Conservation (phyloP, 2,329 filamentous ascomycete genomes). For the Exophiala alcalophila region DNA sequence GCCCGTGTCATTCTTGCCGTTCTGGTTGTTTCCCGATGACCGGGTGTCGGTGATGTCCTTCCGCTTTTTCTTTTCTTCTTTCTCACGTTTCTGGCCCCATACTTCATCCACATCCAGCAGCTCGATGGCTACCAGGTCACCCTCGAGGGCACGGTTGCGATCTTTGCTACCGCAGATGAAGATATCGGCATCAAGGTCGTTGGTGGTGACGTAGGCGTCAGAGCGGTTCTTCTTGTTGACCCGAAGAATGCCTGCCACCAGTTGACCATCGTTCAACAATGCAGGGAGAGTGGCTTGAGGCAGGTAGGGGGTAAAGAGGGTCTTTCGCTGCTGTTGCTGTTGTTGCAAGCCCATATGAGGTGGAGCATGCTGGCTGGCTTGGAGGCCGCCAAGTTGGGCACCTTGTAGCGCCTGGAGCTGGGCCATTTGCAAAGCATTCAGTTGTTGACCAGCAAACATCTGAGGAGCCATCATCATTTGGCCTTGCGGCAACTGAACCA, state of each 20-base stretch:
- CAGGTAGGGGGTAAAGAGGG: conserved; percentile 94
- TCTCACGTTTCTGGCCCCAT: conserved; percentile 97
- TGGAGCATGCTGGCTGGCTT: conserved; percentile 69
- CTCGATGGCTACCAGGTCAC: conserved; percentile 92
- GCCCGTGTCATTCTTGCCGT: conserved; percentile 52
- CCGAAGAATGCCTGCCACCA: conserved; percentile 92
- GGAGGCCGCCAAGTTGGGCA: conserved; percentile 68
- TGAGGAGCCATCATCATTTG: conserved; percentile 77
- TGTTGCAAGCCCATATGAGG: conserved; percentile 61
- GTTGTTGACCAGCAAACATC: conserved; percentile 78
- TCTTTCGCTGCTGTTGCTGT: conserved; percentile 93
- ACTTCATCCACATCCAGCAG: conserved; percentile 97
- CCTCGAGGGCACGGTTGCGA: conserved; percentile 92
- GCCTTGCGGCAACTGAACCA: conserved; percentile 78
- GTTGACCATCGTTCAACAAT: conserved; percentile 82
- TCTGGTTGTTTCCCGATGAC: conserved; percentile 62
- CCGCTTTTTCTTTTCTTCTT: conserved; percentile 99
- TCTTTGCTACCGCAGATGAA: conserved; percentile 99
- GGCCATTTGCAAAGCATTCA: conserved; percentile 82
- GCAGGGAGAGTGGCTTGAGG: conserved; percentile 92
- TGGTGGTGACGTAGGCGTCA: conserved; percentile 93
- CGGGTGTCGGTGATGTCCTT: conserved; percentile 97
- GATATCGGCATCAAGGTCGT: conserved; percentile 94
- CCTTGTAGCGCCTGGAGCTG: conserved; percentile 92
- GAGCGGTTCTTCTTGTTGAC: conserved; percentile 99